These are phyloP conservation scores for Cyclotella atomus DNA, from an alignment of 108 stramenopile genomes.

Conservation along the genomic window DNA sequence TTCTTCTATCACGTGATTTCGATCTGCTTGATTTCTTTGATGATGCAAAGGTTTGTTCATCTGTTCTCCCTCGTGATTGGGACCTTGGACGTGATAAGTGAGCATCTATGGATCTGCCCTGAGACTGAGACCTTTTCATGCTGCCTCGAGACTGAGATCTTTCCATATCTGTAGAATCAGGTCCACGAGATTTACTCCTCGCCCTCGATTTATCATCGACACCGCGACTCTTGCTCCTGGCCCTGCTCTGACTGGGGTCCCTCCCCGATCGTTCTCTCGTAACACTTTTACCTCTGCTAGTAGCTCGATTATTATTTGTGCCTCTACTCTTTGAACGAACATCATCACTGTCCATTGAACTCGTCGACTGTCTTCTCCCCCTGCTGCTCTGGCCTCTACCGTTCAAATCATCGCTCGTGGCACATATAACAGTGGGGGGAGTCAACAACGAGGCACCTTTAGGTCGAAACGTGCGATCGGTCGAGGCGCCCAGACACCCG, in stretches of 20 bases:
- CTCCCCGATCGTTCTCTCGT: background rate
- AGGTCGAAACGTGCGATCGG: constrained; percentile 4
- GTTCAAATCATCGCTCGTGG: background rate
- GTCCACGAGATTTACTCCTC: background rate
- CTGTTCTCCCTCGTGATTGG: background rate
- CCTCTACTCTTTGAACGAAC: background rate
- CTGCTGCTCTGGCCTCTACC: constrained; percentile 3
- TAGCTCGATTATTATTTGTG: background rate
- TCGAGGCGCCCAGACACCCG: constrained; percentile 10
- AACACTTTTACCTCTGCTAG: constrained; percentile 3
- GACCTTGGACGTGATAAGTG: background rate
- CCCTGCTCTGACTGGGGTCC: constrained; percentile 1
- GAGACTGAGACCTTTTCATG: background rate
- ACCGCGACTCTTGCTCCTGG: background rate
- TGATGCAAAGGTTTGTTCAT: background rate
- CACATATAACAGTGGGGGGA: constrained; percentile 1
- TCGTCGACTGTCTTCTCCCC: background rate
- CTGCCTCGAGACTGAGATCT: background rate
- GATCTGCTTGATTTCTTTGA: background rate
- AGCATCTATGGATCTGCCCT: background rate
- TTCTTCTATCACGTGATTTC: background rate
- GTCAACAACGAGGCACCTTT: background rate
- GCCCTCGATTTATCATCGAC: background rate
- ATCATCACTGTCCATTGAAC: background rate
- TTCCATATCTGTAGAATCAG: background rate